Conservation (phyloP, 306 rosid species). For the Vigna trinervia region DNA sequence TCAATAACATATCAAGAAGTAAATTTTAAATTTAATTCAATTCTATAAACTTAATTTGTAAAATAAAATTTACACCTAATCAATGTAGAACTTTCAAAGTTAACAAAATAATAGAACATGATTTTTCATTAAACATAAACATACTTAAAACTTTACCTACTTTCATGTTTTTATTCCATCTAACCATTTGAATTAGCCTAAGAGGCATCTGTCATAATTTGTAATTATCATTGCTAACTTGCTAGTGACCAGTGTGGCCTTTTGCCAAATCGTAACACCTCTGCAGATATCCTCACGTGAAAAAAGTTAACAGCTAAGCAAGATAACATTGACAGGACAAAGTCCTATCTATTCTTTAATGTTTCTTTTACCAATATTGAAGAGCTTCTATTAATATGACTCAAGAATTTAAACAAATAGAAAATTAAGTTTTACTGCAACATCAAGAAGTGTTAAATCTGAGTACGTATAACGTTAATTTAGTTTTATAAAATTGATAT, state of each 20-base stretch:
- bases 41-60: no score
- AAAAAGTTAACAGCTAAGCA: neutral
- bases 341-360: neutral
- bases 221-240: neutral
- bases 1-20: no score
- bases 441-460: neutral
- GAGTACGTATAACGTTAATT: neutral
- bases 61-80: no score
- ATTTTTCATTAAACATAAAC: no score
- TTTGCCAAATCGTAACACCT: neutral
- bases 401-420: no score
- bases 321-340: neutral
- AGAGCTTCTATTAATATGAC: no score
- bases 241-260: neutral
- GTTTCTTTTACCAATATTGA: no score
- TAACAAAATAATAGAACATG: no score
- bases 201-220: neutral
- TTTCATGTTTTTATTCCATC: neutral
- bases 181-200: neutral
- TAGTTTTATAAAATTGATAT: no score
- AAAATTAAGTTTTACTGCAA: neutral
- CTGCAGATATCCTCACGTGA: neutral
- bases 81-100: no score
- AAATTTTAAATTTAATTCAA: no score
- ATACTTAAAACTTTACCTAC: neutral